Evolutionary conservation across 2,329 filamentous ascomycete species (phyloP).

Genomic region (Rhinocladiella similis): DNA sequence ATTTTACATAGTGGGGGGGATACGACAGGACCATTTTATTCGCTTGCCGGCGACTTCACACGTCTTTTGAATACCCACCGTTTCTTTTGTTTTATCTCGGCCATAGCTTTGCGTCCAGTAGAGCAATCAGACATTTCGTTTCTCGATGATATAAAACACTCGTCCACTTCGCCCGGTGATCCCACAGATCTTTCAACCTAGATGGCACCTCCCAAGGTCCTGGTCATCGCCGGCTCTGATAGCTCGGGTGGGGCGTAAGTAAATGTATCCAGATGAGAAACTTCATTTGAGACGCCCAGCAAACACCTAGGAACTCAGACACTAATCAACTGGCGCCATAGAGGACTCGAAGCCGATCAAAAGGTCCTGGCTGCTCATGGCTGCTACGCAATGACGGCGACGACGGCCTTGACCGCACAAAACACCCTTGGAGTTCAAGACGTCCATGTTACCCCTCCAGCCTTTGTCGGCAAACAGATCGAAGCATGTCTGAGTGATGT

Average conservation of each 20-base stretch:
- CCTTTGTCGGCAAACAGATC: slow-evolving; percentile 82
- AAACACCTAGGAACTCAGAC: no score
- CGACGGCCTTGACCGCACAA: slow-evolving; percentile 92
- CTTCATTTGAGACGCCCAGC: no score
- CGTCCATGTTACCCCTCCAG: slow-evolving; percentile 75
- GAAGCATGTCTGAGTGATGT: slow-evolving; percentile 82
- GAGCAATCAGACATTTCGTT: no score
- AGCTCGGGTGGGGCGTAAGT: slow-evolving; percentile 84
- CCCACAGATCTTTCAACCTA: no score
- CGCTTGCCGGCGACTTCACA: no score
- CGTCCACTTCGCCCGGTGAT: no score
- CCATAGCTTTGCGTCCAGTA: no score
- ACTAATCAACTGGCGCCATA: slow-evolving; percentile 37
- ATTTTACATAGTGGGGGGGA: no score
- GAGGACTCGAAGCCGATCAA: slow-evolving; percentile 92
- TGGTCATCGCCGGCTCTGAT: slow-evolving; percentile 86
- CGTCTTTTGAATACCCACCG: no score
- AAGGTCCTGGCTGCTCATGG: slow-evolving; percentile 90
- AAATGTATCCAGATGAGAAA: slow-evolving; percentile 11
- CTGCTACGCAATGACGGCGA: slow-evolving; percentile 95
- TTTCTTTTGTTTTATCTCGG: no score
- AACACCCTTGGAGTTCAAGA: slow-evolving; percentile 83
- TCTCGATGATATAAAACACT: no score
- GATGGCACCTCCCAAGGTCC: slow-evolving; percentile 56
- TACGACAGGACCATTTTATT: no score